Conservation (phyloP, 805 yeast species). For the Wickerhamiella domercqiae region DNA sequence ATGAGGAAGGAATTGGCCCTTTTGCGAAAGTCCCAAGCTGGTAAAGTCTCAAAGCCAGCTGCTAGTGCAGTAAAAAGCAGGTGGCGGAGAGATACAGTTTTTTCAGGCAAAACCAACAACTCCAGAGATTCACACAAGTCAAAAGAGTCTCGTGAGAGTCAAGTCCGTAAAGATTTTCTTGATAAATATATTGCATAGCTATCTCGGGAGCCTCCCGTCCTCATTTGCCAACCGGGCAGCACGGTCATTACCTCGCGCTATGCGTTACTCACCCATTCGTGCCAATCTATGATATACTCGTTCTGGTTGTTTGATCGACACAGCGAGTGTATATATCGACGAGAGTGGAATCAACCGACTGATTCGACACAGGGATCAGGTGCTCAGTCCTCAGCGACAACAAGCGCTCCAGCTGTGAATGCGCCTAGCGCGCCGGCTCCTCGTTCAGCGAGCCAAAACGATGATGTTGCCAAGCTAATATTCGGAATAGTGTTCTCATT, state of each 20-base stretch:
- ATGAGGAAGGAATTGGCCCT: constrained; percentile 8
- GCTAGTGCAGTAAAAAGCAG: neutral
- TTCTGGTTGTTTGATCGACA: constrained; percentile 88
- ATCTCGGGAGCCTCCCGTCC: neutral
- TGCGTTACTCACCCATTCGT: no score
- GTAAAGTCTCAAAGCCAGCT: neutral
- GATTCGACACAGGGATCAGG: neutral
- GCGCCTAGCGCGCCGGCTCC: neutral
- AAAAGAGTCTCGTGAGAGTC: no score
- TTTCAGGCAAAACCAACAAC: neutral
- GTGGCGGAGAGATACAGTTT: constrained; percentile 1
- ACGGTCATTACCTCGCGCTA: no score
- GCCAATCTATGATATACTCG: constrained; percentile 44
- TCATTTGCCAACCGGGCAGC: no score
- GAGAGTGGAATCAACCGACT: constrained; percentile 41
- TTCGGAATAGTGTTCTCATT: constrained; percentile 77
- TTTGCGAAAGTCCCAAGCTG: constrained; percentile 4
- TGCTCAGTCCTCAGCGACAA: constrained; percentile 33
- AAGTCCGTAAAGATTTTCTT: constrained; percentile 3
- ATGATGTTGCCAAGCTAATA: constrained; percentile 62
- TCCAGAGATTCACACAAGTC: neutral
- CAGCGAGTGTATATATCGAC: constrained; percentile 69
- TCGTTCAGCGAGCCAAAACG: constrained; percentile 17
- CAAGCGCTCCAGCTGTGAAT: neutral
- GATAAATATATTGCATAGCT: constrained; percentile 5